These are phyloP conservation scores for Fraxinus latifolia DNA, from an alignment of 305 asterid genomes.

Conservation along the genomic window DNA sequence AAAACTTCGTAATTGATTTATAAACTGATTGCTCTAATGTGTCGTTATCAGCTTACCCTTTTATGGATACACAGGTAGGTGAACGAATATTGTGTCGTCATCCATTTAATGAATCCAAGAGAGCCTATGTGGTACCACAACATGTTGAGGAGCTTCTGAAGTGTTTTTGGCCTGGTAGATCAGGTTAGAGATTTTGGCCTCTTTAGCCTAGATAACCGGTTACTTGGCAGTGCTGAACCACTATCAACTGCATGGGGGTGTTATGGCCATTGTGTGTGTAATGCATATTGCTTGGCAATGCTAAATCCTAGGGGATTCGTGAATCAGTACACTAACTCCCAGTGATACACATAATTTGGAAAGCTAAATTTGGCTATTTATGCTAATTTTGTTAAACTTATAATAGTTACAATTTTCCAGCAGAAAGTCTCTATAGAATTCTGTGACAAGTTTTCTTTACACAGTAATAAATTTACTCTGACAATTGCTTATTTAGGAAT, in stretches of 20 bases:
- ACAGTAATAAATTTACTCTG: background rate
- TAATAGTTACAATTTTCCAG: background rate
- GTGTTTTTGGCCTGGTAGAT: constrained; percentile 89
- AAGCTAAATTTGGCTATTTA: background rate
- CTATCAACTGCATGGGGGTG: background rate
- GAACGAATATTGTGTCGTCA: constrained; percentile 89
- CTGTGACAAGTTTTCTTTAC: background rate
- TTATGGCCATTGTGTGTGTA: background rate
- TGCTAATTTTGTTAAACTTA: background rate
- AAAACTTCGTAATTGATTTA: background rate
- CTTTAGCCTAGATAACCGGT: background rate
- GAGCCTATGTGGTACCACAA: constrained; percentile 95
- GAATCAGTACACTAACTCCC: background rate
- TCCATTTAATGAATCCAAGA: constrained; percentile 93
- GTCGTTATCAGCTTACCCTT: constrained; percentile 4
- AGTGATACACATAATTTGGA: background rate
- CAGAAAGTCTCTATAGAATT: background rate
- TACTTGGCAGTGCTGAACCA: background rate
- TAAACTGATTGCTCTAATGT: background rate
- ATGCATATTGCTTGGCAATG: background rate
- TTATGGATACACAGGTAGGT: constrained; percentile 54
- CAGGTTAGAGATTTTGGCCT: constrained; percentile 44
- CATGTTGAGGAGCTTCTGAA: constrained; percentile 90
- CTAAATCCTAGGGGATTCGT: background rate
- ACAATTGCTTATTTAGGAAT: background rate